Evolutionary conservation across 352 stramenopile species (phyloP).

Genomic region (Sclerospora graminicola): DNA sequence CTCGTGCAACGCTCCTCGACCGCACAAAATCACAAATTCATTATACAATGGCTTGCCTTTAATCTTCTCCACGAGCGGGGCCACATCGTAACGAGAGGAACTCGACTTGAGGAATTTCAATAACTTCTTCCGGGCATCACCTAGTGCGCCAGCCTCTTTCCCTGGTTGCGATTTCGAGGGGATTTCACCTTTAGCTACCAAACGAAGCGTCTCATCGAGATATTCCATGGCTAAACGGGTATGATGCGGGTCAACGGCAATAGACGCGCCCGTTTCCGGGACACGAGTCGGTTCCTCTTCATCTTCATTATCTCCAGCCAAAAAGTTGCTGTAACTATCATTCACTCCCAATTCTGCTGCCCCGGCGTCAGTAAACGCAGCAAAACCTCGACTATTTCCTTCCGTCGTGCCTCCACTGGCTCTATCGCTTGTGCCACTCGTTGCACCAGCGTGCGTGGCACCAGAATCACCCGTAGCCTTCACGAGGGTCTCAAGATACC

Average conservation of each 20-base stretch:
- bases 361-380: conserved; percentile 13
- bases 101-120: conserved; percentile 73
- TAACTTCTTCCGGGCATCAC: conserved; percentile 66
- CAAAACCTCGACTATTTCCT: conserved; percentile 17
- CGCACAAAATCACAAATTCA: conserved; percentile 80
- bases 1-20: conserved; percentile 66
- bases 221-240: conserved; percentile 81
- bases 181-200: conserved; percentile 52
- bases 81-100: conserved; percentile 70
- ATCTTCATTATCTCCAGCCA: conserved; percentile 53
- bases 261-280: conserved; percentile 7
- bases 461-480: conserved; percentile 32
- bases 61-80: conserved; percentile 63
- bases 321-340: conserved; percentile 78
- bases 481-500: conserved; percentile 76
- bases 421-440: conserved; percentile 4
- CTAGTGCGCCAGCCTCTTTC: conserved; percentile 60
- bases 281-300: conserved; percentile 31
- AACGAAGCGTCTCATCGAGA: conserved; percentile 72
- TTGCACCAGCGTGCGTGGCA: conserved; percentile 3
- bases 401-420: conserved; percentile 7
- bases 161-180: conserved; percentile 77
- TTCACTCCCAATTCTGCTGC: conserved; percentile 39
- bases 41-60: conserved; percentile 67
- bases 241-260: conserved; percentile 63